phyloP scores from a whole-genome alignment of 805 yeast genomes.

The Metschnikowia lachancei region DNA sequence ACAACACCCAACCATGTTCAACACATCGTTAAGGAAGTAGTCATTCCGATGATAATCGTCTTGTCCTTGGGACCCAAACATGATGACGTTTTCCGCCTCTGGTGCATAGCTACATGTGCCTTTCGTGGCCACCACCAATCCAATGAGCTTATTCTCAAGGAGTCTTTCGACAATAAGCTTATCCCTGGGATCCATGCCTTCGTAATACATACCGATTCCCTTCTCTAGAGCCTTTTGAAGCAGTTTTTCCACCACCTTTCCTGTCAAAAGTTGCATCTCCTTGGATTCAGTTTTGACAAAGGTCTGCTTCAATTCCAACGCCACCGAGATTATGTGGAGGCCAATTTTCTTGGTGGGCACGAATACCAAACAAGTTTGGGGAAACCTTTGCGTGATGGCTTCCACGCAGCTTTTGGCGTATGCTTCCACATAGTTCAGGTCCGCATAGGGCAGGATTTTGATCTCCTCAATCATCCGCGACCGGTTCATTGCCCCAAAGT shows the following conservation, averaged over 20 bases:
- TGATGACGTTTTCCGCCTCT: constrained; percentile 50
- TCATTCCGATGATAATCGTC: constrained; percentile 47
- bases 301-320: constrained; percentile 5
- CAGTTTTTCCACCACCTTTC: constrained; percentile 8
- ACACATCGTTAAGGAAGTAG: constrained; percentile 60
- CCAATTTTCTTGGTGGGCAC: constrained; percentile 48
- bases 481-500: constrained; percentile 66
- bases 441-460: constrained; percentile 44
- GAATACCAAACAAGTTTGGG: constrained; percentile 39
- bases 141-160: constrained; percentile 48
- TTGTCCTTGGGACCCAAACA: constrained; percentile 67
- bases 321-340: constrained; percentile 5
- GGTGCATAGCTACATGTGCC: constrained; percentile 56
- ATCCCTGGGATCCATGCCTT: constrained; percentile 57
- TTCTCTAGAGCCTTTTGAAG: constrained; percentile 19
- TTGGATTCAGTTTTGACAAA: constrained; percentile 3
- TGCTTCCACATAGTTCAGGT: neutral
- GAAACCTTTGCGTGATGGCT: neutral
- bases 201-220: constrained; percentile 67
- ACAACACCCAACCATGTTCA: constrained; percentile 60
- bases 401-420: constrained; percentile 6
- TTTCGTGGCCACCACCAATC: constrained; percentile 58
- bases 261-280: constrained; percentile 1
- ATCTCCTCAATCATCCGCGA: constrained; percentile 54
- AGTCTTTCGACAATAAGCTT: constrained; percentile 52